Base-by-base conservation (phyloP, 129 eudicot species). In the Flaveria ramosissima region DNA sequence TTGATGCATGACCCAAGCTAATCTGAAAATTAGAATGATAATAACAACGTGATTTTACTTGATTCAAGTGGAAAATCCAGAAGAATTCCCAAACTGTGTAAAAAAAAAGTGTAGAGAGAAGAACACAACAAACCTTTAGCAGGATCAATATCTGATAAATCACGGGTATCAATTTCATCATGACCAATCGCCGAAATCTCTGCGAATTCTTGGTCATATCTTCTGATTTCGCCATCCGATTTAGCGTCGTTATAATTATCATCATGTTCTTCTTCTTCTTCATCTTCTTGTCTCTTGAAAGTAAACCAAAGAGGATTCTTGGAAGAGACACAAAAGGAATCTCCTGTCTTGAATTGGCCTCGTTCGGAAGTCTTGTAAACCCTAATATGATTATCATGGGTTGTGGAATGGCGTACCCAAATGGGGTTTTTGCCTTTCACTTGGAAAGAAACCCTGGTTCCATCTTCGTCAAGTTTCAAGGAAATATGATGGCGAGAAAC, bases 401-500 rank as follows among this genome's bases (percentile, higher is more conserved):
- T 67, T 20, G 4, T 55, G 39, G 32, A 62, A 72, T 30, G 24
- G 61, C 70, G 71, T 1, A 88, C 88, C 85, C 89, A 90, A 20
- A 93, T 48, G 7, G 98, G 98, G 67, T 93, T 93, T 84, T 80
- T 88, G 7, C 97, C 97, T 36, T 82, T 43, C 16, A 93, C 90
- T 78, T 86, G 48, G 78, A 93, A 93, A 7, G 15, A 65, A 66
- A 78, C 84, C 77, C 69, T 77, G 19, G 62, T 45, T 73, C 21
- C 80, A 81, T 76, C 68, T 48, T 76, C 67, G 47, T 70, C 53
- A 46, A 88, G 61, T 7, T 48, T 79, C 70, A 92, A 78, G 1
- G 87, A 82, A 11, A 93, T 24, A 68, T 90, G 98, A 36, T 73
- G 92, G 4, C 98, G 97, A 13, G 98, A 93, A 64, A 93, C 86